Base-by-base conservation (phyloP, 2,329 filamentous ascomycete species). In the Botrytis squamosa region DNA sequence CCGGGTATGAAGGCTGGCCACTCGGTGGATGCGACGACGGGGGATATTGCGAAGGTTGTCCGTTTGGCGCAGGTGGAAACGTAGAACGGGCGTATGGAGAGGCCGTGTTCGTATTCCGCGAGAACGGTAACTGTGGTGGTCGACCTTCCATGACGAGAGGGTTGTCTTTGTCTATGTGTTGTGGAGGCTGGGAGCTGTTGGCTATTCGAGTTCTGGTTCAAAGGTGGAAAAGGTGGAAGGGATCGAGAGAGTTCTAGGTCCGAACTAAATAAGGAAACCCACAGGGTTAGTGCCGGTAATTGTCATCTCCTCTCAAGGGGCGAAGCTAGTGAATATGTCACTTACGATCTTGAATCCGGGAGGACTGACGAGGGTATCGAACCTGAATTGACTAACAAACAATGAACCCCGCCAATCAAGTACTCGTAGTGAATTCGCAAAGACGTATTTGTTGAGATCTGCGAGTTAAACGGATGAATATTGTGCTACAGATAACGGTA, bases 131-230 rank as follows among this genome's bases (percentile, higher is more conserved):
- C 69, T 78, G 79, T 18, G 76, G 76, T 29, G 76, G 77, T 77
- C 80, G 77, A 77, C 80, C 78, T 77, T 81, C 80, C 81, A 82
- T 82, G 67, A 74, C 80, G 52, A 42, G 36, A 38, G 22, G 49
- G 42, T 67, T 57, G 10, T 42, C 25, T 57, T 67, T 57, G 6
- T 42, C 25, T 57, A 42, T 57, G n/a, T 42, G 18, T 33, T 42
- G 42, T 68, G 49, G 38, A 57, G 29, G 52, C 16, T 9, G 12
- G 1, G 36, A 68, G 52, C 12, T 10, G 16, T 29, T 57, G n/a
- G 52, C 12, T 10, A 22, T 40, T 44, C 18, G 46, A 55, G 25
- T 7, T 68, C 4, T 40, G 46, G 4, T 46, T 29, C 18, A 36
- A 36, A 25, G 42, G 63, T 33, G 52, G 52, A 57, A 57, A 14